Evolutionary conservation across 331 rosid genomes (phyloP).

Genomic region (Rosa hybrid): DNA sequence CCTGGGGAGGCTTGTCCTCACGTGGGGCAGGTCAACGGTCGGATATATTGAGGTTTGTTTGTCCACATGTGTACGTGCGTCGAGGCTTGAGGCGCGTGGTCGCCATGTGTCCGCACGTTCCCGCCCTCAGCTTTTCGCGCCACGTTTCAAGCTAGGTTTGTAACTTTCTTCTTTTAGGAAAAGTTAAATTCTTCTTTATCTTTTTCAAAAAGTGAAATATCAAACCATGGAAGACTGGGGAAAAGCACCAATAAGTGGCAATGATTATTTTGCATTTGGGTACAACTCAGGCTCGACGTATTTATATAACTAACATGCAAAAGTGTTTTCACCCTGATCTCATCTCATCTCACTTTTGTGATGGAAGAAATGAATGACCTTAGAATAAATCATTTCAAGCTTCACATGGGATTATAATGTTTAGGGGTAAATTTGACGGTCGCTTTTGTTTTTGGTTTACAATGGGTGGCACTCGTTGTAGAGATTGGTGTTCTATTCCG

Average conservation of each 20-base stretch:
- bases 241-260: not conserved
- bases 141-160: not conserved
- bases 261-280: not conserved
- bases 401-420: too few species aligned
- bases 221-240: not conserved
- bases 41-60: not conserved
- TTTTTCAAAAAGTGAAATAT: not conserved
- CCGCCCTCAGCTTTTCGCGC: not conserved
- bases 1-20: slow-evolving; percentile 6
- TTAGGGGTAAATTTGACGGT: too few species aligned
- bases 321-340: too few species aligned
- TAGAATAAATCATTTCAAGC: not conserved
- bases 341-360: too few species aligned
- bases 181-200: not conserved
- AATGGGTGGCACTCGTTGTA: too few species aligned
- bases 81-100: slow-evolving; percentile 4
- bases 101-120: slow-evolving; percentile 20
- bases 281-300: not conserved
- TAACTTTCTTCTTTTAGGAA: not conserved
- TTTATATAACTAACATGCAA: not conserved
- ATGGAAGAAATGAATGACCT: too few species aligned
- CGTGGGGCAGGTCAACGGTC: slow-evolving; percentile 19
- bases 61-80: slow-evolving; percentile 16
- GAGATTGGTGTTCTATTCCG: too few species aligned
- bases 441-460: too few species aligned